Evolutionary conservation across 2,329 filamentous ascomycete genomes (phyloP).

Genomic region (Aspergillus pseudoterreus): DNA sequence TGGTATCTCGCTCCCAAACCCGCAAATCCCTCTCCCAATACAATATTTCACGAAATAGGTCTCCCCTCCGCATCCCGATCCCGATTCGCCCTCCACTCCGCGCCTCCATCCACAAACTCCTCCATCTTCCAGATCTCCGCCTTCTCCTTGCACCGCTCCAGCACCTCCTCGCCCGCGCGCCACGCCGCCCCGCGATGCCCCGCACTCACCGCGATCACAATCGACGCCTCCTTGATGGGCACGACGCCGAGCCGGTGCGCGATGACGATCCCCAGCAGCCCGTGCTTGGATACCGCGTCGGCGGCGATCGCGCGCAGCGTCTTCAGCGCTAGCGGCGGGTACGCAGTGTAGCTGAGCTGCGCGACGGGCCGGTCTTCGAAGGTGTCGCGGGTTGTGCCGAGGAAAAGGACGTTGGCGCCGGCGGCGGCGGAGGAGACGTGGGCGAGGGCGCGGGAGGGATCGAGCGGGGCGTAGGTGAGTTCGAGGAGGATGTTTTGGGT

Average conservation of each 20-base stretch:
- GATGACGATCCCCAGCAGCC: slow-evolving; percentile 70
- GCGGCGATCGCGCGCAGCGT: slow-evolving; percentile 37
- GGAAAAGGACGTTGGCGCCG: slow-evolving; percentile 45
- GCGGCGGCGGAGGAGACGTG: slow-evolving; percentile 40
- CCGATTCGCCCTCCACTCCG: slow-evolving; percentile 81
- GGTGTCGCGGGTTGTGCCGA: slow-evolving; percentile 44
- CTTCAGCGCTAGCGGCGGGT: slow-evolving; percentile 40
- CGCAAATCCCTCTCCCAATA: too few species aligned
- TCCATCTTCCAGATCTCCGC: slow-evolving; percentile 97
- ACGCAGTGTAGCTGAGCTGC: slow-evolving; percentile 44
- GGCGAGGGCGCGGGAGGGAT: slow-evolving; percentile 30
- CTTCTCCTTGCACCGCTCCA: slow-evolving; percentile 79
- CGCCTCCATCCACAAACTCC: slow-evolving; percentile 70
- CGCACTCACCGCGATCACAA: slow-evolving; percentile 80
- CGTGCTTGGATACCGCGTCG: slow-evolving; percentile 54
- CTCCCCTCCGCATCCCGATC: slow-evolving; percentile 60
- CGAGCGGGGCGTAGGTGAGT: slow-evolving; percentile 40
- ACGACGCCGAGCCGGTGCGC: slow-evolving; percentile 81
- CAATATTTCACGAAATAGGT: background rate
- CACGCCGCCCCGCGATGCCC: slow-evolving; percentile 82
- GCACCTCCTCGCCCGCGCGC: slow-evolving; percentile 80
- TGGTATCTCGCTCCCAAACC: too few species aligned
- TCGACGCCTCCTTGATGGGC: slow-evolving; percentile 88
- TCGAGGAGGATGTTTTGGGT: slow-evolving; percentile 38
- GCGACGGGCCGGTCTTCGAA: slow-evolving; percentile 40